Evolutionary conservation across 2,329 filamentous ascomycete genomes (phyloP).

Genomic region (Neonectria neomacrospora): DNA sequence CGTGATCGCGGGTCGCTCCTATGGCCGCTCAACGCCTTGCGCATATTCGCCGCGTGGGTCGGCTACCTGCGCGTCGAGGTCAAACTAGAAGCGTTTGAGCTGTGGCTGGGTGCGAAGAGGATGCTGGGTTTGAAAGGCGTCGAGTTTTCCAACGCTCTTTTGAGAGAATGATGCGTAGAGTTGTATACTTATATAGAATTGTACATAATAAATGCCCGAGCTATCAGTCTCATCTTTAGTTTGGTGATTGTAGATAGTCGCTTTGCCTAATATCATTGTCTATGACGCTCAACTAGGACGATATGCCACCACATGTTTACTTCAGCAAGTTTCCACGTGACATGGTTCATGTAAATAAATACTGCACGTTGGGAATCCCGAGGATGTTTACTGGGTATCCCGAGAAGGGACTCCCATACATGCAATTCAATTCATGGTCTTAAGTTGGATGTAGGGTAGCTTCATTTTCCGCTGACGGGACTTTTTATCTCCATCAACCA

Average conservation of each 20-base stretch:
- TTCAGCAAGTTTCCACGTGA: too few relatives aligned
- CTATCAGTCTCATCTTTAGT: background rate
- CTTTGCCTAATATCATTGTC: background rate
- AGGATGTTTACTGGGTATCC: too few relatives aligned
- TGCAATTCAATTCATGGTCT: too few relatives aligned
- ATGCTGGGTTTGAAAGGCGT: slow-evolving; percentile 50
- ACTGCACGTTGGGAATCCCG: too few relatives aligned
- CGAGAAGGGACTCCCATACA: too few relatives aligned
- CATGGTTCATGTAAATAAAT: too few relatives aligned
- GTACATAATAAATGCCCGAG: slow-evolving; percentile 31
- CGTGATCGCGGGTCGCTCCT: slow-evolving; percentile 63
- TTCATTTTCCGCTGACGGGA: too few relatives aligned
- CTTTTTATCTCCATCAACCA: too few relatives aligned
- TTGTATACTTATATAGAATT: slow-evolving; percentile 37
- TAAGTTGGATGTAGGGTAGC: too few relatives aligned
- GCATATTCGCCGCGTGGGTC: slow-evolving; percentile 66
- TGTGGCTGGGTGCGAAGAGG: slow-evolving; percentile 68
- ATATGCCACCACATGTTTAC: too few relatives aligned
- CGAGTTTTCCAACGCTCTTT: slow-evolving; percentile 42
- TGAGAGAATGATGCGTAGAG: slow-evolving; percentile 32
- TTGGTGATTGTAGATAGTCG: background rate
- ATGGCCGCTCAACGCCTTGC: slow-evolving; percentile 66
- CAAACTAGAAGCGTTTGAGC: slow-evolving; percentile 72
- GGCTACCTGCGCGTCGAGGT: slow-evolving; percentile 69
- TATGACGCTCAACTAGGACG: too few relatives aligned